Percentiles rank a stretch among this genome's conserved stretches.
Conservation (phyloP, 2,329 filamentous ascomycete genomes). For the Neodidymelliopsis sp. region DNA sequence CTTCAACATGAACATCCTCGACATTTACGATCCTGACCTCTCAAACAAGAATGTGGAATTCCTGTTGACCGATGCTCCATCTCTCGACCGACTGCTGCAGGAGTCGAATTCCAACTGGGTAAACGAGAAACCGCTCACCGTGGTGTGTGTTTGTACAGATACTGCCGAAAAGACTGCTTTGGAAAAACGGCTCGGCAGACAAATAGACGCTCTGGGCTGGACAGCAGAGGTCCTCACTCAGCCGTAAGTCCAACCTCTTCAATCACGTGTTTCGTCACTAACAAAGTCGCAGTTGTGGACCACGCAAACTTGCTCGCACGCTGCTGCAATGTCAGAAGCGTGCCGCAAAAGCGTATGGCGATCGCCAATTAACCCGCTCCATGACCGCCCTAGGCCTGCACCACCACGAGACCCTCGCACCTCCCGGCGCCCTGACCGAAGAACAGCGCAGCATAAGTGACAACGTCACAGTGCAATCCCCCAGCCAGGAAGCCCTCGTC, state of each 20-base stretch:
- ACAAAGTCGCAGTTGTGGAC: constrained; percentile 30
- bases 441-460: constrained; percentile 37
- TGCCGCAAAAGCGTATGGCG: constrained; percentile 21
- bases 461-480: constrained; percentile 4
- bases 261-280: background rate
- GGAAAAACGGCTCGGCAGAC: constrained; percentile 29
- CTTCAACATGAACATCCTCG: constrained; percentile 31
- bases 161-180: constrained; percentile 35
- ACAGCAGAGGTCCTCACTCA: constrained; percentile 36
- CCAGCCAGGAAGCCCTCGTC: background rate
- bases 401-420: constrained; percentile 22
- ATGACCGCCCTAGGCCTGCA: constrained; percentile 19
- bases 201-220: constrained; percentile 38
- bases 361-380: constrained; percentile 28
- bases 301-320: constrained; percentile 34
- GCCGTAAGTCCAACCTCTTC: constrained; percentile 29
- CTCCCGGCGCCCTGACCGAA: constrained; percentile 17
- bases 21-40: constrained; percentile 20
- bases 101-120: constrained; percentile 22
- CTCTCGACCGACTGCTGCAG: constrained; percentile 31
- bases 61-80: constrained; percentile 36
- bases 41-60: constrained; percentile 30
- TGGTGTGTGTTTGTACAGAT: constrained; percentile 41
- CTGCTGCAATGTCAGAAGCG: constrained; percentile 35
- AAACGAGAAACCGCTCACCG: constrained; percentile 26